phyloP scores from a whole-genome alignment of 2,329 filamentous ascomycete species.

The Curvularia sp. region DNA sequence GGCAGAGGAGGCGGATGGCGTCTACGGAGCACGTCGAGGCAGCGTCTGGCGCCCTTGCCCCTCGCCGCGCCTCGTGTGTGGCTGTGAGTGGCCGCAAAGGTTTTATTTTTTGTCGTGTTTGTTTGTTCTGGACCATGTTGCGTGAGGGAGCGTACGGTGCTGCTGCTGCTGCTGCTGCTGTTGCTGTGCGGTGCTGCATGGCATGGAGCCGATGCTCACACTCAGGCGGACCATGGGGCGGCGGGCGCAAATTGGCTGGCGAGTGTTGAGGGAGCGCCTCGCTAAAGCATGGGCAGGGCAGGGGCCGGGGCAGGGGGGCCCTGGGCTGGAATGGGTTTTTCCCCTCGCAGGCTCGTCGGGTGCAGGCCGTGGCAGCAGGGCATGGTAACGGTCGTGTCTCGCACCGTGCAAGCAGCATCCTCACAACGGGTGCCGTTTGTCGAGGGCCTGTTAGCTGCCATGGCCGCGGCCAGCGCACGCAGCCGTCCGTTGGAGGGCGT shows the following conservation, averaged over 20 bases:
- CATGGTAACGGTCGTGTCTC: slow-evolving; percentile 7
- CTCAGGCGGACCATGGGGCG: too few species aligned
- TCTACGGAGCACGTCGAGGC: not conserved
- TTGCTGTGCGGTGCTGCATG: slow-evolving; percentile 37
- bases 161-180: too few species aligned
- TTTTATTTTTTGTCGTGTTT: too few species aligned
- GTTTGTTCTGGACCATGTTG: too few species aligned
- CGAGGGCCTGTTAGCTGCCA: not conserved
- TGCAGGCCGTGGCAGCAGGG: not conserved
- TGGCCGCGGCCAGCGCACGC: slow-evolving; percentile 10
- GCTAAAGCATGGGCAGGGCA: not conserved
- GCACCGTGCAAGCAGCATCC: not conserved
- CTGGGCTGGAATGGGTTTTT: not conserved
- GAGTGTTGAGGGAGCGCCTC: slow-evolving; percentile 14
- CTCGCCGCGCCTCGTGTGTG: not conserved
- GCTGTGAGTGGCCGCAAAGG: slow-evolving; percentile 18
- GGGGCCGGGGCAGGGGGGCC: not conserved
- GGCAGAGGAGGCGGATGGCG: too few species aligned
- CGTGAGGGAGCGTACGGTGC: too few species aligned
- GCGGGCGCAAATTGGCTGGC: slow-evolving; percentile 18
- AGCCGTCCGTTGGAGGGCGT: slow-evolving; percentile 22
- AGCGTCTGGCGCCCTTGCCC: not conserved
- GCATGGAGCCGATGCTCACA: slow-evolving; percentile 24
- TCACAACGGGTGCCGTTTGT: slow-evolving; percentile 1
- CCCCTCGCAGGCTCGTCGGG: not conserved